These are phyloP conservation scores for Eutypella sp. DNA, from an alignment of 2,329 filamentous ascomycete species.

Conservation along the genomic window DNA sequence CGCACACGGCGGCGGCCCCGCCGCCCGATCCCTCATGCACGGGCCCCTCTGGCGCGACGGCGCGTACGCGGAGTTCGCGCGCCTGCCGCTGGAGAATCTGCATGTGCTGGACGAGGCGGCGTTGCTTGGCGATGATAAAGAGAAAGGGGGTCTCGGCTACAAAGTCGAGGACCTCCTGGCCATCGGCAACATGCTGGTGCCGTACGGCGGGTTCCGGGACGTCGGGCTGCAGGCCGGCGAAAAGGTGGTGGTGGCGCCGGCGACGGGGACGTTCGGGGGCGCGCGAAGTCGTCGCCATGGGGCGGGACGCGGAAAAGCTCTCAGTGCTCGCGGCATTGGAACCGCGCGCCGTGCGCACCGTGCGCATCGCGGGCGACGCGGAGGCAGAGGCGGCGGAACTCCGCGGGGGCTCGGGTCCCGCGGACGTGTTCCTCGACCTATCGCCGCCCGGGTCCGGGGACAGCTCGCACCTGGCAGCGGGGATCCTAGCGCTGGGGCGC, in stretches of 20 bases:
- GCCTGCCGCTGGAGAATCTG: slow-evolving; percentile 32
- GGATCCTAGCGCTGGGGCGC: slow-evolving; percentile 28
- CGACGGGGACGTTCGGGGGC: slow-evolving; percentile 45
- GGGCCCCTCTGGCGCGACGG: slow-evolving; percentile 30
- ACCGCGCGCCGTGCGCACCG: slow-evolving; percentile 8
- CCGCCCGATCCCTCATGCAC: slow-evolving; percentile 21
- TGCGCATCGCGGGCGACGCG: slow-evolving; percentile 32
- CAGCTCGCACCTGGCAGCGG: slow-evolving; percentile 35
- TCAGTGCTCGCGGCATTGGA: slow-evolving; percentile 27
- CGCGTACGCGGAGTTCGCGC: slow-evolving; percentile 28
- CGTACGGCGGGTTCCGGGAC: slow-evolving; percentile 40
- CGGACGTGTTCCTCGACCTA: slow-evolving; percentile 43
- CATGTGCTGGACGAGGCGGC: slow-evolving; percentile 26
- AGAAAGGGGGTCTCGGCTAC: slow-evolving; percentile 31
- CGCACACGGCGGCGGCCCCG: slow-evolving; percentile 20
- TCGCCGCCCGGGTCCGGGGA: slow-evolving; percentile 34
- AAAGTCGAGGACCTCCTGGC: slow-evolving; percentile 31
- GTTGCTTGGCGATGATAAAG: slow-evolving; percentile 16
- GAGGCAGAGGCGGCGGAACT: slow-evolving; percentile 8
- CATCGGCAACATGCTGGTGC: slow-evolving; percentile 31
- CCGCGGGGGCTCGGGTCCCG: slow-evolving; percentile 17
- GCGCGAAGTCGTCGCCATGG: slow-evolving; percentile 42
- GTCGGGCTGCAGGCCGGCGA: slow-evolving; percentile 40
- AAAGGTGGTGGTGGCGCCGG: slow-evolving; percentile 40
- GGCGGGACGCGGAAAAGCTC: slow-evolving; percentile 34